Conservation (phyloP, 2,329 filamentous ascomycete species). For the Microsporum ferrugineum region DNA sequence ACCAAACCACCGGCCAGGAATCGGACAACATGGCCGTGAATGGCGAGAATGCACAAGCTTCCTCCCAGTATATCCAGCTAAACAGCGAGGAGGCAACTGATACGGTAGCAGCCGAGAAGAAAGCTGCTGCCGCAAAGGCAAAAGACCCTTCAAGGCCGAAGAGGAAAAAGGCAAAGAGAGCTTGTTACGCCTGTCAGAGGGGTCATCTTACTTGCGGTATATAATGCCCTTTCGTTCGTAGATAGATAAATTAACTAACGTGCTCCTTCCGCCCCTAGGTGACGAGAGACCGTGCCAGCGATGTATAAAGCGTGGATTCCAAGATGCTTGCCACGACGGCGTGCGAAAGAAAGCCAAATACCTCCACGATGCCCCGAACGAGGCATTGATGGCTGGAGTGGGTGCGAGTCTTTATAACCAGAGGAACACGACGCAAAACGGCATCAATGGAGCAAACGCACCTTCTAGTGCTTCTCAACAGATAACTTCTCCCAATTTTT, state of each 20-base stretch:
- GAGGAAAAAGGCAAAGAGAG: conserved; percentile 89
- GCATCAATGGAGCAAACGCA: conserved; percentile 22
- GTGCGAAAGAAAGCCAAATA: conserved; percentile 99
- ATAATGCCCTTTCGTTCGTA: conserved; percentile 32
- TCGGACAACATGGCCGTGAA: conserved; percentile 19
- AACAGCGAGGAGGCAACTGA: neutral
- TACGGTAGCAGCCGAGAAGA: conserved; percentile 54
- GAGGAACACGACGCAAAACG: conserved; percentile 31
- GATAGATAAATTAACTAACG: neutral
- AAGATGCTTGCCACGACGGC: conserved; percentile 86
- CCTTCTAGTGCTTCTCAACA: conserved; percentile 23
- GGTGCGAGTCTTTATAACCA: conserved; percentile 52
- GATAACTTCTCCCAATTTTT: conserved; percentile 34
- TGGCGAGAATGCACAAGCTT: neutral
- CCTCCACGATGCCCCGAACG: conserved; percentile 85
- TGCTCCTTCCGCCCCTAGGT: conserved; percentile 42
- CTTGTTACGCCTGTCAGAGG: conserved; percentile 92
- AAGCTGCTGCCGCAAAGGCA: conserved; percentile 39
- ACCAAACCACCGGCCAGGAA: conserved; percentile 22
- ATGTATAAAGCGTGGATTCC: conserved; percentile 85
- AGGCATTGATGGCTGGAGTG: conserved; percentile 77
- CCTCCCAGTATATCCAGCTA: neutral
- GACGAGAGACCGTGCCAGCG: conserved; percentile 89
- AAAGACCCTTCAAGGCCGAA: conserved; percentile 85
- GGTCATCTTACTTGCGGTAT: conserved; percentile 97